Conservation (phyloP, 805 yeast genomes). For the Candida morakotiae region DNA sequence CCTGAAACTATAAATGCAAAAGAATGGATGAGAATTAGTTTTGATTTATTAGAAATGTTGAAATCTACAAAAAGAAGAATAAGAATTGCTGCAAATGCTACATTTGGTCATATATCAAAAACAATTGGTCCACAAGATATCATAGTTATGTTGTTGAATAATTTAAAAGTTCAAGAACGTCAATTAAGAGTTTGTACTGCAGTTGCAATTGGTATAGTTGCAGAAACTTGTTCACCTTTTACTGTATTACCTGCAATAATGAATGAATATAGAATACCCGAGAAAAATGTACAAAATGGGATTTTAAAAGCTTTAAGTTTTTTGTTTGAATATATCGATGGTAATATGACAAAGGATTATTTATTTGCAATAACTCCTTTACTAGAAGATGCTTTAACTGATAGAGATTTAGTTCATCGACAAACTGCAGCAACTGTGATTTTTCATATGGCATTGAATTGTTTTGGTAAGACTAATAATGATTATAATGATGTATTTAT, state of each 20-base stretch:
- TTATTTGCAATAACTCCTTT: conserved; percentile 75
- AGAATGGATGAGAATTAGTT: conserved; percentile 97
- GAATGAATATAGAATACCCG: conserved; percentile 94
- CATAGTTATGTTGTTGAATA: conserved; percentile 74
- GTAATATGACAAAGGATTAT: conserved; percentile 69
- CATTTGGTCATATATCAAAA: conserved; percentile 86
- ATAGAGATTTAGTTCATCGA: conserved; percentile 87
- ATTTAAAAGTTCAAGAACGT: conserved; percentile 88
- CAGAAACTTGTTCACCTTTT: conserved; percentile 88
- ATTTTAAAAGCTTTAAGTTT: conserved; percentile 86
- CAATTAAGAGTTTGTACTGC: conserved; percentile 96
- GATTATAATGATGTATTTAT: conserved; percentile 61
- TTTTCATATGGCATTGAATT: conserved; percentile 74
- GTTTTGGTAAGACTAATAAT: conserved; percentile 69
- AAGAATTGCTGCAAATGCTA: conserved; percentile 78
- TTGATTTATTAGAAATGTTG: conserved; percentile 83
- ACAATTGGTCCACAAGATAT: conserved; percentile 98
- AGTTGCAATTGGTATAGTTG: conserved; percentile 95
- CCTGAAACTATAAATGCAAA: conserved; percentile 82
- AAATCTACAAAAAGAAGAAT: conserved; percentile 75
- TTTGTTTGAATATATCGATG: conserved; percentile 87
- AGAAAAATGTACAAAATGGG: conserved; percentile 92
- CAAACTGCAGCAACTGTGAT: conserved; percentile 93
- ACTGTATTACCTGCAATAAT: conserved; percentile 90
- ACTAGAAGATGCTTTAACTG: conserved; percentile 84